Base-by-base conservation (phyloP, 768 basidiomycete genomes). In the Austroboletus eburneus region DNA sequence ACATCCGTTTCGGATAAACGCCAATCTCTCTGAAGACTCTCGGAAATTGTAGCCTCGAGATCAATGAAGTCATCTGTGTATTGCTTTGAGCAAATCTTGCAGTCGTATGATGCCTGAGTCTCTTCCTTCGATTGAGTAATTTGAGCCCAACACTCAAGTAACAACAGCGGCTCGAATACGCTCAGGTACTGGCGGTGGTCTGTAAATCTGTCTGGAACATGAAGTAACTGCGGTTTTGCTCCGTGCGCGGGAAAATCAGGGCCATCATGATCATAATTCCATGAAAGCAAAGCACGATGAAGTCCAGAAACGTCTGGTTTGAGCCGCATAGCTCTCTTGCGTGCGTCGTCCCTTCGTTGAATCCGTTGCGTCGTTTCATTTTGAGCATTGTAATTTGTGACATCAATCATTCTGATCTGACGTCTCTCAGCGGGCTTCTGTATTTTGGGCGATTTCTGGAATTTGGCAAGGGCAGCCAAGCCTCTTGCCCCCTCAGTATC, bases 91-190 rank as follows among this genome's bases (percentile, higher is more conserved):
- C 71, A 73, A 34, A 98, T 75, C 49, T 79, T 83, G 66, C 80
- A 81, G 21, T 76, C 70, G 55, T 81, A 78, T 2, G 65, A 62
- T 6, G 82, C 76, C 38, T 69, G 72, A 8, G 48, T 51, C 45
- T 85, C 83, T 42, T 87, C 83, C 61, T 89, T 91, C 5, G 90
- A 81, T 53, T 89, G 81, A 8, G 74, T 59, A 20, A 95, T 77
- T 60, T 95, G 91, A 23, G 85, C 80, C 94, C 96, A 97, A 51
- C 89, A 83, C 67, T 99, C 96, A 48, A 89, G 70, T 17, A 93
- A 68, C 22, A 98, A 69, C 14, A 98, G 74, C 2, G 95, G 93
- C 60, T 91, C 82, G 62, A 96, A 92, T 37, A 85, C 73, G 20
- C 69, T 69, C 34, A 78, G 75, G 64, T 95, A 98, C 17, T 90